These are phyloP conservation scores for Ganoderma boninense DNA, from an alignment of 1,284 basidiomycete species.

Conservation along the genomic window DNA sequence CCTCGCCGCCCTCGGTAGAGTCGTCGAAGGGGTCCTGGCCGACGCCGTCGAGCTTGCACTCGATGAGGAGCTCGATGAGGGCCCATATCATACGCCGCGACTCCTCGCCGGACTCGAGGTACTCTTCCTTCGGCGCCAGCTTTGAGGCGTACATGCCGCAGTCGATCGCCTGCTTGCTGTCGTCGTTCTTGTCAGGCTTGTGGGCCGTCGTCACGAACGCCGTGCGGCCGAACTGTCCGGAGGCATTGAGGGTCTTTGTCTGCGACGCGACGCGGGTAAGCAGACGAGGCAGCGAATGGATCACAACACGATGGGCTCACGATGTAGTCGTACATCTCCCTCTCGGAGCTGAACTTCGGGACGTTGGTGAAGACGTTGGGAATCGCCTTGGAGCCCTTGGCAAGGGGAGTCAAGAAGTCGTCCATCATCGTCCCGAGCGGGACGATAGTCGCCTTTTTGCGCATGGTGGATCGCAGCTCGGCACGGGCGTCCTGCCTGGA, in stretches of 20 bases:
- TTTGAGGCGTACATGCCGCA: conserved; percentile 7
- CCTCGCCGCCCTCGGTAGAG: conserved; percentile 6
- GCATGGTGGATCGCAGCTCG: conserved; percentile 9
- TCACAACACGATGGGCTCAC: background rate
- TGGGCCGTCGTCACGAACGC: conserved; percentile 4
- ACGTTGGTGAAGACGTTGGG: background rate
- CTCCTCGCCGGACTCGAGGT: background rate
- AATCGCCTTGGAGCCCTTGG: background rate
- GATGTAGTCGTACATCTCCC: conserved; percentile 4
- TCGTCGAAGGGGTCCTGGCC: conserved; percentile 12
- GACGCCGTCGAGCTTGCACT: conserved; percentile 14
- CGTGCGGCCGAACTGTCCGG: background rate
- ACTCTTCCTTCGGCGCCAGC: background rate
- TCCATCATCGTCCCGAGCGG: conserved; percentile 2
- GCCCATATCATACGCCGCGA: background rate
- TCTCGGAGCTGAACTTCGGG: background rate
- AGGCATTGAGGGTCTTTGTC: conserved; percentile 2
- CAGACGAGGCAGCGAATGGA: too few relatives aligned
- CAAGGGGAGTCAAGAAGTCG: background rate
- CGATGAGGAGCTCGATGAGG: conserved; percentile 16
- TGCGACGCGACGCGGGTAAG: background rate
- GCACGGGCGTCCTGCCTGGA: background rate
- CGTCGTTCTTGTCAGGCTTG: background rate
- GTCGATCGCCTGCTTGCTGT: conserved; percentile 9
- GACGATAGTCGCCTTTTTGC: background rate